Base-by-base conservation (phyloP, 805 yeast species). In the Yarrowia bubula region DNA sequence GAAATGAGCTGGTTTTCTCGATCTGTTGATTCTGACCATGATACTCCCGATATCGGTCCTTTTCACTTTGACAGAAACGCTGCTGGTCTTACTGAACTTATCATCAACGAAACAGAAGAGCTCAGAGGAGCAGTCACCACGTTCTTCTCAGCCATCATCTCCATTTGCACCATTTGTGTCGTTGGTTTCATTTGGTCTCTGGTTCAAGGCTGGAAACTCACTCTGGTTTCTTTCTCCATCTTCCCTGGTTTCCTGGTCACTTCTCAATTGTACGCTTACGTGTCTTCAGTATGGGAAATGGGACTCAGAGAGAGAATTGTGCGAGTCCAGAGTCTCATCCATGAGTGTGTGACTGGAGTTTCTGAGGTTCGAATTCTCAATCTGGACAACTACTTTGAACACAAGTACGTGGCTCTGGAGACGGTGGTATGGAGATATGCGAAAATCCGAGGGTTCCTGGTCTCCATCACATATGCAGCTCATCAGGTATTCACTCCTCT, bases 71-170 rank as follows among this genome's bases (percentile, higher is more conserved):
- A 78, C 76, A 43, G 78, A 85, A 1, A 82, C 84, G 39, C 69
- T 1, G 65, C 72, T 1, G 66, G 87, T 82, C 68, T 89, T 13
- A 80, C 87, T 18, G 84, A 96, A 0, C 77, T 92, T 15, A 69
- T 93, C 2, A 78, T 92, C 81, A 91, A 90, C 72, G 98, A 95
- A 72, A 75, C 90, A 0, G 84, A 97, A 70, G 96, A 91, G 70
- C 75, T 90, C 66, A 80, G 97, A 67, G 75, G 79, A 0, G 75
- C 92, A 41, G 80, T 90, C 0, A 80, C 90, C 0, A 85, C 85
- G 47, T 86, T 88, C 68, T 72, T 90, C 35, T 78, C 86, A 9
- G 80, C 86, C 0, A 47, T 84, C 0, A 69, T 84, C 0, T 82
- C 87, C 10, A 80, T 89, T 43, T 58, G 83, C 1, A 77, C 85